Evolutionary conservation across 2,329 filamentous ascomycete genomes (phyloP).

Genomic region (Colletotrichum lupini): DNA sequence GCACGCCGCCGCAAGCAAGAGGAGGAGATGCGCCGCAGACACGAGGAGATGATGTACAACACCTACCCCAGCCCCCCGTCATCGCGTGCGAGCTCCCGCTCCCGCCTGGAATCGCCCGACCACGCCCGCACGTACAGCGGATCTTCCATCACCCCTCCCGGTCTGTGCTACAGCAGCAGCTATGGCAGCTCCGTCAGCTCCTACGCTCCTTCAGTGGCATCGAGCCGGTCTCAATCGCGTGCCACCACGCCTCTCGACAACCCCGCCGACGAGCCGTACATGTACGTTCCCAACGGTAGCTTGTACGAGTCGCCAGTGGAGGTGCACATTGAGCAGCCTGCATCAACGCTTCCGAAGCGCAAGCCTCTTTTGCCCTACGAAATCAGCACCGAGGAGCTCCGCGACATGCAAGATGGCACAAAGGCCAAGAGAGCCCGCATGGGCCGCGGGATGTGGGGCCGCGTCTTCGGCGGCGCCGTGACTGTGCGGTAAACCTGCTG

Average conservation of each 20-base stretch:
- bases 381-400: slow-evolving; percentile 63
- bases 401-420: slow-evolving; percentile 58
- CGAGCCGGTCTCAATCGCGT: slow-evolving; percentile 54
- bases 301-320: slow-evolving; percentile 63
- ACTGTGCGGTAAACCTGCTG: slow-evolving; percentile 47
- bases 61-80: slow-evolving; percentile 58
- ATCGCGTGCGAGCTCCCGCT: slow-evolving; percentile 55
- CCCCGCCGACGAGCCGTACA: slow-evolving; percentile 56
- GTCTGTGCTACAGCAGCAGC: slow-evolving; percentile 56
- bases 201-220: slow-evolving; percentile 59
- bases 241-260: slow-evolving; percentile 63
- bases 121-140: slow-evolving; percentile 52
- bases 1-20: slow-evolving; percentile 60
- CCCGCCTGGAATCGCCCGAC: slow-evolving; percentile 54
- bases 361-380: slow-evolving; percentile 62
- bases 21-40: slow-evolving; percentile 48
- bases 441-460: slow-evolving; percentile 62
- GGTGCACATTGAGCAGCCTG: slow-evolving; percentile 53
- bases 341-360: slow-evolving; percentile 46
- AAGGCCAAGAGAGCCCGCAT: slow-evolving; percentile 62
- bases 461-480: slow-evolving; percentile 61
- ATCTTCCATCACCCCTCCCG: slow-evolving; percentile 54
- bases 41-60: slow-evolving; percentile 48
- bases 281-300: slow-evolving; percentile 51
- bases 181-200: slow-evolving; percentile 54